These are phyloP conservation scores for Hypoxylon crocopeplum DNA, from an alignment of 495 filamentous ascomycete species.

Conservation along the genomic window DNA sequence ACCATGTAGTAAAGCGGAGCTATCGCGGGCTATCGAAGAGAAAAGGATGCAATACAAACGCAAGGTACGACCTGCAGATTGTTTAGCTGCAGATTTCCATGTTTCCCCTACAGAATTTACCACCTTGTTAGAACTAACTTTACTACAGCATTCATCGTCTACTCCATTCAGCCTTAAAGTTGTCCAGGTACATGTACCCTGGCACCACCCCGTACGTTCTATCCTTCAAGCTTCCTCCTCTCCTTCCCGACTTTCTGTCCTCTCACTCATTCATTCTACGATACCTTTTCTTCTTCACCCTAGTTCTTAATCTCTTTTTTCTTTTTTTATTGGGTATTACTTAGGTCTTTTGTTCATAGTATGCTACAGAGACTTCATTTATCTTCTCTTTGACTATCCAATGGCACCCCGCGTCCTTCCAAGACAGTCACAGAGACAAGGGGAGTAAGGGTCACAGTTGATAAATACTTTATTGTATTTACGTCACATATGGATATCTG, in stretches of 20 bases:
- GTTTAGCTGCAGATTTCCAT: conserved; percentile 26
- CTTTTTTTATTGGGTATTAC: not conserved
- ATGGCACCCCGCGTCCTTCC: conserved; percentile 22
- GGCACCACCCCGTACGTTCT: conserved; percentile 2
- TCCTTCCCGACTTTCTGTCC: conserved; percentile 9
- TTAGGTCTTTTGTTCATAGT: not conserved
- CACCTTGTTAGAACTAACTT: conserved; percentile 14
- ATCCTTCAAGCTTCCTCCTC: conserved; percentile 4
- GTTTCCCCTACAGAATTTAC: conserved; percentile 16
- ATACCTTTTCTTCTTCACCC: conserved; percentile 3
- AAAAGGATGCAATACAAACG: conserved; percentile 34
- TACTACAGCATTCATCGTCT: conserved; percentile 5
- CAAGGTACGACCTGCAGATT: conserved; percentile 33
- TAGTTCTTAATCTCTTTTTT: not conserved
- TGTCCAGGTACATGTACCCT: conserved; percentile 16
- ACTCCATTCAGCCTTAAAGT: conserved; percentile 31
- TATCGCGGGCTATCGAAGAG: conserved; percentile 8
- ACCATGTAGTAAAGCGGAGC: conserved; percentile 19
- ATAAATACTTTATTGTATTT: conserved; percentile 9
- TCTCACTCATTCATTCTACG: conserved; percentile 6
- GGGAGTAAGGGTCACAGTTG: conserved; percentile 9
- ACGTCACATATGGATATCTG: conserved; percentile 7
- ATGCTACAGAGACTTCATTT: not conserved
- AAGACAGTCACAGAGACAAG: conserved; percentile 15
- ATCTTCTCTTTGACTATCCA: conserved; percentile 10